Evolutionary conservation across 2,329 filamentous ascomycete species (phyloP), one percentile per base, ranked within the genome.

Genomic region (Talaromyces sp.): DNA sequence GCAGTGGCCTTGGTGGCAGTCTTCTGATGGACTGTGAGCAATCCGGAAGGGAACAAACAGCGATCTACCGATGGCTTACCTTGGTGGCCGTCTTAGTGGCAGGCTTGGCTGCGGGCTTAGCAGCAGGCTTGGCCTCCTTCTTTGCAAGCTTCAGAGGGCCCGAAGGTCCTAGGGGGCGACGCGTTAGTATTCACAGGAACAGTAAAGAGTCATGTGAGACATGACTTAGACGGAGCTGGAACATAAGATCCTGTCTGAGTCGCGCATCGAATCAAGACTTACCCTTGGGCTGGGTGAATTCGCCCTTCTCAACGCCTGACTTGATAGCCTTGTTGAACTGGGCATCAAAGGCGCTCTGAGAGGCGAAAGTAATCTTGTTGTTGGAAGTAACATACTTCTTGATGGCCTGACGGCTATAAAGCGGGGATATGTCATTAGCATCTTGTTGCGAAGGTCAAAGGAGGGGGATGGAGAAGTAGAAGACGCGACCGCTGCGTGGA

Each of bases 201-300:
- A n/a, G n/a, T n/a, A n/a, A n/a, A n/a, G n/a, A n/a, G n/a, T n/a
- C 30, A 41, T 49, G 30, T 32, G 30, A 32, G 6, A 3, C 30
- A 32, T 20, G 54, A 40, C 41, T 29, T 37, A 54, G n/a, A 33
- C 27, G 53, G 32, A 16, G 39, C n/a, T n/a, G n/a, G n/a, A n/a
- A n/a, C n/a, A n/a, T n/a, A n/a, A n/a, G n/a, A n/a, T n/a, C n/a
- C n/a, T n/a, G n/a, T n/a, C n/a, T n/a, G n/a, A n/a, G n/a, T n/a
- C n/a, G n/a, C n/a, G n/a, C n/a, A n/a, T n/a, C n/a, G n/a, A n/a
- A n/a, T n/a, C n/a, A n/a, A n/a, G 16, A 80, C 84, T 64, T 82
- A 91, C 91, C 91, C 86, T 96, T 96, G 69, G 91, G 92, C 74
- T 93, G 91, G 70, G 86, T 83, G 72, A 96, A 96, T 67, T 89